Evolutionary conservation across 257 asterid species (phyloP).

Genomic region (Penstemon davidsonii): DNA sequence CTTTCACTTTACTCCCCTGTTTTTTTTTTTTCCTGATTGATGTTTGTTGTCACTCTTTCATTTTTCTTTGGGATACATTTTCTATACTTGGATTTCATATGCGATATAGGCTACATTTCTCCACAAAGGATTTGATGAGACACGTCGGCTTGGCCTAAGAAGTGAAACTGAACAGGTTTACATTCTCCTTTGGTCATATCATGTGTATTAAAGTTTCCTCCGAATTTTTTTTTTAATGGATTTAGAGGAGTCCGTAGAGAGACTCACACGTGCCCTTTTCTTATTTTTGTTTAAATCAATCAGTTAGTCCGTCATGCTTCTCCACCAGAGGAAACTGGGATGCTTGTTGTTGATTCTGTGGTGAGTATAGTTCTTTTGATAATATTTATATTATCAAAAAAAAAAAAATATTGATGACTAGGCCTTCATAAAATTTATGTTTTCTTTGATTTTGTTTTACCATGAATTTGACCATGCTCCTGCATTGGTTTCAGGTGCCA

Average conservation of each 20-base stretch:
- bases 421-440: conserved; percentile 15
- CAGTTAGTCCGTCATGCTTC: conserved; percentile 90
- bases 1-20: too few species aligned
- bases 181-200: conserved; percentile 24
- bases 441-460: conserved; percentile 15
- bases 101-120: conserved; percentile 76
- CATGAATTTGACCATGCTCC: conserved; percentile 24
- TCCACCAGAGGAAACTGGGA: conserved; percentile 95
- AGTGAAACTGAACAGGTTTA: conserved; percentile 86
- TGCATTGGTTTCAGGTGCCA: conserved; percentile 70
- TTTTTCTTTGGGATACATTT: conserved; percentile 23
- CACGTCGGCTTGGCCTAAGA: conserved; percentile 93
- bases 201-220: conserved; percentile 17
- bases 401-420: neutral
- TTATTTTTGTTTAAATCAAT: conserved; percentile 27
- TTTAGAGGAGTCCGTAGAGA: conserved; percentile 14
- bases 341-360: conserved; percentile 98
- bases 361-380: conserved; percentile 45
- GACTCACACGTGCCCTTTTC: conserved; percentile 19
- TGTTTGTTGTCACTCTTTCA: neutral
- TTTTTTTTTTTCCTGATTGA: neutral
- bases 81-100: conserved; percentile 24
- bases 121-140: conserved; percentile 98
- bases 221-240: conserved; percentile 15
- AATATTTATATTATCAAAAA: neutral